A percentile compares a stretch with the other conserved stretches of the same genome.
phyloP scores from a whole-genome alignment of 495 filamentous ascomycete species.

The Cryomyces minteri region DNA sequence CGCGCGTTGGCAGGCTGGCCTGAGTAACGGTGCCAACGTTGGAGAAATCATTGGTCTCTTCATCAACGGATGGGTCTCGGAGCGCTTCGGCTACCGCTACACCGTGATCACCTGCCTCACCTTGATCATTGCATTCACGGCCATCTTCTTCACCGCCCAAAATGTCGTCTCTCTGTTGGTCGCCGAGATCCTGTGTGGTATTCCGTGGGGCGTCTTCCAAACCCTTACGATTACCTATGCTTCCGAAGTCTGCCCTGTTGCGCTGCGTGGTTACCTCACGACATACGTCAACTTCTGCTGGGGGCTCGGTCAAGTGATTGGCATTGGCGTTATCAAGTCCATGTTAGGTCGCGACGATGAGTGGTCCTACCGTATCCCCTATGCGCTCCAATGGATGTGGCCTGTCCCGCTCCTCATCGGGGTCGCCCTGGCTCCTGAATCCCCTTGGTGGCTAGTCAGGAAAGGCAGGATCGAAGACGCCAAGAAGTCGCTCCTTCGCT shows the following conservation, averaged over 20 bases:
- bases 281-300: conserved; percentile 26
- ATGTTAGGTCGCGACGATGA: conserved; percentile 13
- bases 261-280: conserved; percentile 26
- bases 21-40: conserved; percentile 45
- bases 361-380: conserved; percentile 23
- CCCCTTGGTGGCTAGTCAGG: conserved; percentile 24
- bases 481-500: conserved; percentile 16
- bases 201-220: conserved; percentile 73
- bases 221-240: conserved; percentile 66
- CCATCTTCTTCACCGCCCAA: conserved; percentile 62
- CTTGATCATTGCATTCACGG: conserved; percentile 46
- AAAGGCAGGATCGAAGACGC: conserved; percentile 17
- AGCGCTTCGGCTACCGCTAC: conserved; percentile 54
- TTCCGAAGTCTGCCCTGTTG: conserved; percentile 43
- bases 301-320: conserved; percentile 20
- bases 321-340: conserved; percentile 17
- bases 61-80: conserved; percentile 59
- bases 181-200: conserved; percentile 59
- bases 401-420: conserved; percentile 19
- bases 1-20: conserved; percentile 57
- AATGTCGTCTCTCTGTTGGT: conserved; percentile 48
- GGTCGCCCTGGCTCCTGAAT: conserved; percentile 20
- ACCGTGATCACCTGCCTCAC: conserved; percentile 52
- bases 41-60: conserved; percentile 63
- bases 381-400: conserved; percentile 26